A percentile compares a stretch with the other conserved stretches of the same genome.
phyloP scores from a whole-genome alignment of 495 filamentous ascomycete species.

The Amphirosellinia nigrospora region DNA sequence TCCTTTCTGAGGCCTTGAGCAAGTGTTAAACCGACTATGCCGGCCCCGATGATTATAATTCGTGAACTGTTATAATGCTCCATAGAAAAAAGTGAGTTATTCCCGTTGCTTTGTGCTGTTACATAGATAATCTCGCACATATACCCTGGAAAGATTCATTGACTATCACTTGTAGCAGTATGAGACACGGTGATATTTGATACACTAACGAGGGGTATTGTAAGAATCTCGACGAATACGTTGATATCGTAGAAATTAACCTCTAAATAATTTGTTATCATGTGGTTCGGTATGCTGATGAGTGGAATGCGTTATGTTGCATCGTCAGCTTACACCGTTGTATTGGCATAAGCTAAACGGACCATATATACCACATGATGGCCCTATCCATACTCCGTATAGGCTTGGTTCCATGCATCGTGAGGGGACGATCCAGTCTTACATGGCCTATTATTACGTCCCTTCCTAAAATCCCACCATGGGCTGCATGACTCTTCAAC shows the following conservation, averaged over 20 bases:
- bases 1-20: not conserved
- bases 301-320: not conserved
- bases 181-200: not conserved
- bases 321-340: slow-evolving; percentile 1
- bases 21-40: slow-evolving; percentile 4
- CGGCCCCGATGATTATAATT: not conserved
- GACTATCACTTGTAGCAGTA: not conserved
- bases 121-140: not conserved
- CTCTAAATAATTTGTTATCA: not conserved
- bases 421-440: not conserved
- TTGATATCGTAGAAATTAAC: not conserved
- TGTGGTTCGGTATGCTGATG: not conserved
- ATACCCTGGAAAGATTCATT: not conserved
- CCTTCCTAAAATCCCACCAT: not conserved
- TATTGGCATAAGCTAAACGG: not conserved
- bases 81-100: not conserved
- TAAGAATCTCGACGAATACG: not conserved
- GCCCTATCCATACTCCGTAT: not conserved
- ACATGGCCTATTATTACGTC: not conserved
- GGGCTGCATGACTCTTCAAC: not conserved
- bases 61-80: not conserved
- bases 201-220: not conserved
- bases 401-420: not conserved
- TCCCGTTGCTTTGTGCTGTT: not conserved
- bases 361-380: not conserved